phyloP scores from a whole-genome alignment of 2,329 filamentous ascomycete genomes.

The Phoma sp. region DNA sequence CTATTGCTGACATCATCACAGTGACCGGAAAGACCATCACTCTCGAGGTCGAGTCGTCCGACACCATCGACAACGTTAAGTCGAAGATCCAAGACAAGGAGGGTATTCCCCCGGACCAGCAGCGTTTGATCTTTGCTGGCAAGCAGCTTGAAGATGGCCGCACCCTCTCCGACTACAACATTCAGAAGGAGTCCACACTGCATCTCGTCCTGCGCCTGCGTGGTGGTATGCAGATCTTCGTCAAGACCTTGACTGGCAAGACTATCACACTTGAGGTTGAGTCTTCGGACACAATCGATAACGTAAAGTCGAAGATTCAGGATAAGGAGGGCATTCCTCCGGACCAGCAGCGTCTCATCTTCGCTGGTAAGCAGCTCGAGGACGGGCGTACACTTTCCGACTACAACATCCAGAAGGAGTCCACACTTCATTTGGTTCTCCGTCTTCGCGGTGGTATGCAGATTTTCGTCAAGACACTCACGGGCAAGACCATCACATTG shows the following conservation, averaged over 20 bases:
- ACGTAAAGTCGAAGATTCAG: conserved; percentile 96
- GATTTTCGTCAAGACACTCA: conserved; percentile 64
- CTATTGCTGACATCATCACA: conserved; percentile 43
- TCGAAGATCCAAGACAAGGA: conserved; percentile 63
- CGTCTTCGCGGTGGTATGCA: conserved; percentile 82
- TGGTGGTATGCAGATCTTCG: conserved; percentile 69
- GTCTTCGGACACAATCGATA: conserved; percentile 87
- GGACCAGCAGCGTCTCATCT: conserved; percentile 95
- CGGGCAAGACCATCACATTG: conserved; percentile 90
- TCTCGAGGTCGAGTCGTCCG: conserved; percentile 49
- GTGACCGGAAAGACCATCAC: conserved; percentile 64
- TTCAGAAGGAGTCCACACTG: conserved; percentile 69
- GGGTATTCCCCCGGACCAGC: conserved; percentile 64
- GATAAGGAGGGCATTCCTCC: conserved; percentile 97
- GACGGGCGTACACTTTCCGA: conserved; percentile 89
- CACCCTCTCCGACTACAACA: conserved; percentile 62
- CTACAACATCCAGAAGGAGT: conserved; percentile 97
- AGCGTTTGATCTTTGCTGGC: conserved; percentile 64
- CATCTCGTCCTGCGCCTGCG: conserved; percentile 77
- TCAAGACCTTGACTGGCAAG: conserved; percentile 67
- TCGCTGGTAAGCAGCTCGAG: conserved; percentile 94
- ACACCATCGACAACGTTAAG: conserved; percentile 51
- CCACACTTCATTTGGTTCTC: conserved; percentile 82
- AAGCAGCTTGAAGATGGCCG: conserved; percentile 65
- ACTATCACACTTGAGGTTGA: conserved; percentile 72